phyloP scores from a whole-genome alignment of 768 basidiomycete genomes.

The Pisolithus albus region DNA sequence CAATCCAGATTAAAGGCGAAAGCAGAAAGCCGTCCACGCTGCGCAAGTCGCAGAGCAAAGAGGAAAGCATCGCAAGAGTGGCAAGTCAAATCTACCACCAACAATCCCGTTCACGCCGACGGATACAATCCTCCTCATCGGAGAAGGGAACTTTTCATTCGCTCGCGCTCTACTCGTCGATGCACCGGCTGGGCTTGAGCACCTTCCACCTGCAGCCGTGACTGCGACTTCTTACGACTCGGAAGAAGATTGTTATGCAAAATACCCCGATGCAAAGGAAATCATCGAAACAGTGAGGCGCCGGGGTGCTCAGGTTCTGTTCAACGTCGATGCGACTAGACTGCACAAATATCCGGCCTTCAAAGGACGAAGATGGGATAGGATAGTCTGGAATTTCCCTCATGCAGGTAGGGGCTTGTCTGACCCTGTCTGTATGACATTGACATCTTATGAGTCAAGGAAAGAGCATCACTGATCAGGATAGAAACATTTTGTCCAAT shows the following conservation, averaged over 20 bases:
- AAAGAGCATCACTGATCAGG: constrained; percentile 87
- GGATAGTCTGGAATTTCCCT: constrained; percentile 92
- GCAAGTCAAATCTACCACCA: constrained; percentile 7
- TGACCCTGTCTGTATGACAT: not conserved
- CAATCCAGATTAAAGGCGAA: constrained; percentile 58
- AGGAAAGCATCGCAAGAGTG: constrained; percentile 30
- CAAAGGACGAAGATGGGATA: constrained; percentile 63
- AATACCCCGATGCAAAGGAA: constrained; percentile 68
- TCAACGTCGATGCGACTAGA: constrained; percentile 78
- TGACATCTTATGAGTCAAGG: constrained; percentile 35
- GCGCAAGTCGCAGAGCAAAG: constrained; percentile 38
- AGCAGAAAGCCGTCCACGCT: constrained; percentile 52
- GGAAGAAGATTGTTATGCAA: constrained; percentile 65
- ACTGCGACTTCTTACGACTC: constrained; percentile 84
- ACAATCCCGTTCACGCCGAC: constrained; percentile 61
- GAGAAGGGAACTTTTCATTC: constrained; percentile 96
- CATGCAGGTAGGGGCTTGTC: constrained; percentile 68
- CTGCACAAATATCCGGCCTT: constrained; percentile 54
- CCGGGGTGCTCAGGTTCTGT: constrained; percentile 65
- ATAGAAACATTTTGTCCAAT: constrained; percentile 87
- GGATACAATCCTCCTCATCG: constrained; percentile 71
- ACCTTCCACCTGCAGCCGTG: constrained; percentile 59
- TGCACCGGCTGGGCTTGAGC: constrained; percentile 39
- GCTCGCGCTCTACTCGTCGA: constrained; percentile 60
- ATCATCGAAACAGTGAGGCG: constrained; percentile 51